Evolutionary conservation across 495 filamentous ascomycete genomes (phyloP), one percentile per base, ranked within the genome.

Genomic region (Neurospora sp.): DNA sequence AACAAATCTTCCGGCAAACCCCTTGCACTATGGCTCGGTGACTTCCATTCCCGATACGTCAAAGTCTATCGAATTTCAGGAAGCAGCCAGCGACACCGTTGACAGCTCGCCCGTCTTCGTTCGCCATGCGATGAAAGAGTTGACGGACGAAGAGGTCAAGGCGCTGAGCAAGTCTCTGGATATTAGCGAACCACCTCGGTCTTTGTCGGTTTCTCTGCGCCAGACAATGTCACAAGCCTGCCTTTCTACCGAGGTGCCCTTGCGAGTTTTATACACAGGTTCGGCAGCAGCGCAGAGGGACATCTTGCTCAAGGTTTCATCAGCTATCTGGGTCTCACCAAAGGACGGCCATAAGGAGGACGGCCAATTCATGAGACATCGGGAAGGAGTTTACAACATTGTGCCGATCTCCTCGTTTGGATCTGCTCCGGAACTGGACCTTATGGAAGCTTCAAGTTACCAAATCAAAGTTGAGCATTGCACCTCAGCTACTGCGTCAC

Each of bases 381-480:
- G 74, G 18, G 80, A 79, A 16, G 77, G 77, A 46, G 71, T 86
- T 18, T 94, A 90, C 80, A 93, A 91, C 81, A 89, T 94, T 74
- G 89, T 94, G 59, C 91, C 92, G 39, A 84, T 90, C 74, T 90
- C 91, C 1, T 90, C 89, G 0, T 93, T 92, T 79, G 91, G 91
- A 14, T 84, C 88, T 27, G 84, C 86, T 20, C 90, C 91, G 2
- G 92, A 94, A 76, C 88, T 94, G 31, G 89, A 93, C 72, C 89
- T 93, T 9, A 92, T 93, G 77, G 89, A 93, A 74, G 88, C 86
- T 31, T 88, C 85, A 35, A 86, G 84, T 3, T 87, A 89, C 38
- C 91, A 93, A 77, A 88, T 94, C 74, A 88, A 89, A 72, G 90
- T 94, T 27, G 91, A 94, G 73, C 89, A 92, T 71, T 94, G 92